Percentiles rank a stretch among this genome's conserved stretches.
phyloP scores from a whole-genome alignment of 192 early-diverging fungal species.

The Umbelopsis vinacea region DNA sequence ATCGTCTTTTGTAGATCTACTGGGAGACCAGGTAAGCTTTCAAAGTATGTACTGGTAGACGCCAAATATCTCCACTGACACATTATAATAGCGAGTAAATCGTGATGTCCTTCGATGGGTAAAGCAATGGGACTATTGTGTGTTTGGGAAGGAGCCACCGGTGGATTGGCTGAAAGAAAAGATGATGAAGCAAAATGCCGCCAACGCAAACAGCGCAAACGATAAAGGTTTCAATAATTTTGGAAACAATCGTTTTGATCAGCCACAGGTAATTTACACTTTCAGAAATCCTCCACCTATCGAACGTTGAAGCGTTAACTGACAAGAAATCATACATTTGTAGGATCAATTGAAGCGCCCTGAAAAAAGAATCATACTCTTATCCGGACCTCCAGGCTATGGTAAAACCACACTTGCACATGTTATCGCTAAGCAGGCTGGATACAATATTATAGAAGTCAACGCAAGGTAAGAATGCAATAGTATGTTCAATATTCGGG shows the following conservation, averaged over 20 bases:
- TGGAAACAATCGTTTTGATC: conserved; percentile 8
- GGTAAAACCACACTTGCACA: conserved; percentile 98
- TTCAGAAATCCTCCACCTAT: too few relatives aligned
- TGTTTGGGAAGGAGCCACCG: conserved; percentile 64
- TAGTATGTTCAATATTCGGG: conserved; percentile 10
- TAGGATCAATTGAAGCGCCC: conserved; percentile 60
- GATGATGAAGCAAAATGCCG: conserved; percentile 21
- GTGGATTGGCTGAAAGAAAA: conserved; percentile 31
- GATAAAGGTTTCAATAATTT: not conserved
- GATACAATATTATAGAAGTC: conserved; percentile 91
- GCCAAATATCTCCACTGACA: not conserved
- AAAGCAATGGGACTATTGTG: conserved; percentile 96
- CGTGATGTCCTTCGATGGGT: conserved; percentile 92
- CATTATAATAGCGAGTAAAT: conserved; percentile 66
- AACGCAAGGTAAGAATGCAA: conserved; percentile 71
- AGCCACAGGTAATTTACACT: not conserved
- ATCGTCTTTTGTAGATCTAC: conserved; percentile 77
- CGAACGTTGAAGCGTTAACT: not conserved
- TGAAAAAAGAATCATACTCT: conserved; percentile 67
- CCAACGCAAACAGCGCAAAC: not conserved
- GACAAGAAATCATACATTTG: too few relatives aligned
- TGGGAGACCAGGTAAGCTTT: conserved; percentile 82
- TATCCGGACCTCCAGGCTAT: conserved; percentile 91
- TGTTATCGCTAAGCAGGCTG: conserved; percentile 86
- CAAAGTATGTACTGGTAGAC: too few relatives aligned